Base-by-base conservation (phyloP, 345 rosid species). In the Citrus medica region DNA sequence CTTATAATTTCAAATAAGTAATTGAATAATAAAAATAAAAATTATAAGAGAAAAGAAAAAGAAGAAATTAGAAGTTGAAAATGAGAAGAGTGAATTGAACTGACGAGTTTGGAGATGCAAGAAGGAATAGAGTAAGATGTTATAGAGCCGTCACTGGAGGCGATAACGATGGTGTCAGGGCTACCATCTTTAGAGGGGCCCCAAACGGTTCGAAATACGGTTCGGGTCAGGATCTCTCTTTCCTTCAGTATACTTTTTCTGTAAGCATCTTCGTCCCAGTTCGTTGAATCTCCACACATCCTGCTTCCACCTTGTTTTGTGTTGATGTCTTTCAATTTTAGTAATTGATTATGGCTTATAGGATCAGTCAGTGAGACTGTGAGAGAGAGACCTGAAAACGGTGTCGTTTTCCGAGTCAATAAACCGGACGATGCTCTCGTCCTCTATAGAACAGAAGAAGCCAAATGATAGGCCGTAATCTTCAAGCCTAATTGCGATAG, bases 141-240 rank as follows among this genome's bases (percentile, higher is more conserved):
- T 78, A 96, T 40, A 17, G 88, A 88, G 73, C 99, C 99, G 71
- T 96, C 95, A 62, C 99, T 96, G 76, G 92, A 83, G 65, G 95
- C 95, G 68, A 83, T 89, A 62, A 94, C 88, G 79, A 96, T 71
- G 71, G 81, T 69, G 71, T 91, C 91, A 1, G 95, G 94, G 73
- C 74, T 84, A 62, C 90, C 87, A 81, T 76, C 84, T 32, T 33
- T 69, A 37, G 97, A 86, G 67, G 98, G 97, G 64, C 91, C 86
- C 97, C 98, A 96, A 14, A 84, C 87, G 64, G 98, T 88, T 79
- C 97, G 83, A 79, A 93, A 94, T 0, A 93, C 95, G 72, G 93
- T 93, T 24, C 90, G 92, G 59, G 89, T 84, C 70, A 82, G 87
- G 69, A 88, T 66, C 79, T 91, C 97, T 81, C 94, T 88, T 61